phyloP scores from a whole-genome alignment of 2,329 filamentous ascomycete genomes.

The Nigrograna mackinnonii region DNA sequence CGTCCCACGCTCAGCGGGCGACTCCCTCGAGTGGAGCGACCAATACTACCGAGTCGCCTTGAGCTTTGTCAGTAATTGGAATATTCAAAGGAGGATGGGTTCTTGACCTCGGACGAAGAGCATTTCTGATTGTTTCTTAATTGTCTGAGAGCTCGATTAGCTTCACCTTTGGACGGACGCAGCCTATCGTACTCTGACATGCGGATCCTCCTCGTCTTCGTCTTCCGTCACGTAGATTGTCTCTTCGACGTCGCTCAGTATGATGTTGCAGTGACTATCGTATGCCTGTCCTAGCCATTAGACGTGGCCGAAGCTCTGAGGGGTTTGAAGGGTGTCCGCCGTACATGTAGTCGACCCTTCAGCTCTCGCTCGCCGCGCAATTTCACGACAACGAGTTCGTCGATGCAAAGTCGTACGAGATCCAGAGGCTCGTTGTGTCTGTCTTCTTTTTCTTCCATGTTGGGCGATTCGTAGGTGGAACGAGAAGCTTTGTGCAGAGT shows the following conservation, averaged over 20 bases:
- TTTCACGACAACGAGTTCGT: constrained; percentile 97
- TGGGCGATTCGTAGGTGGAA: too few relatives aligned
- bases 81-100: too few relatives aligned
- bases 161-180: background rate
- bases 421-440: constrained; percentile 85
- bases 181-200: constrained; percentile 6
- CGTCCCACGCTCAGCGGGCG: background rate
- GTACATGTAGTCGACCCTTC: constrained; percentile 90
- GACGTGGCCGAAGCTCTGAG: background rate
- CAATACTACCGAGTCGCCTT: constrained; percentile 56
- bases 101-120: constrained; percentile 87
- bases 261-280: constrained; percentile 96
- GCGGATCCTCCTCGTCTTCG: constrained; percentile 70
- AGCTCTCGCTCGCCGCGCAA: constrained; percentile 93
- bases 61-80: too few relatives aligned
- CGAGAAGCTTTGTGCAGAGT: too few relatives aligned
- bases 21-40: constrained; percentile 41
- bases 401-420: constrained; percentile 89
- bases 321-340: constrained; percentile 22
- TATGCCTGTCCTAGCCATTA: constrained; percentile 70
- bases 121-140: constrained; percentile 98
- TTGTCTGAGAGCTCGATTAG: constrained; percentile 61
- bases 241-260: constrained; percentile 95
- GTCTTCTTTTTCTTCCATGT: constrained; percentile 84
- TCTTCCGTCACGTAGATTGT: constrained; percentile 94